Conservation (phyloP, 352 stramenopile genomes). For the Globisporangium paroecandrum region DNA sequence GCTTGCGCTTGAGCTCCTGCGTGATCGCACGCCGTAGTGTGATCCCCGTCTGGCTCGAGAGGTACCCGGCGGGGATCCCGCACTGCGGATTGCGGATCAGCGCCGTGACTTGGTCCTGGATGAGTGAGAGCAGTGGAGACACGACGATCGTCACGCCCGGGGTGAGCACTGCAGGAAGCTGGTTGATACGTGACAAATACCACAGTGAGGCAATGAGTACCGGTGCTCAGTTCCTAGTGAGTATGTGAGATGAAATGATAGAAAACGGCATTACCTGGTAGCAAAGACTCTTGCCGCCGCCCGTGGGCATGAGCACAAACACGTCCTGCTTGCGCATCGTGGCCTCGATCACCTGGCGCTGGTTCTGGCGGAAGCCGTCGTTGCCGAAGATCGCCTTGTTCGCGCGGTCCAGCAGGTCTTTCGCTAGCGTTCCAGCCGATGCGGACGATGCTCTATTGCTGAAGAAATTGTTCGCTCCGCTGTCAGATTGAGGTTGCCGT, state of each 20-base stretch:
- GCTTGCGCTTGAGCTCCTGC: conserved; percentile 77
- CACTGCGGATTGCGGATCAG: conserved; percentile 60
- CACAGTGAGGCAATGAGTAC: not conserved
- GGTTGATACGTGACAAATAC: not conserved
- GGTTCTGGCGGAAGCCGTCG: conserved; percentile 86
- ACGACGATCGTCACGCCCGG: conserved; percentile 91
- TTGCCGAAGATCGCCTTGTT: conserved; percentile 75
- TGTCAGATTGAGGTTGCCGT: not conserved
- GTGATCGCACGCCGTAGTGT: conserved; percentile 63
- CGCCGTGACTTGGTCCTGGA: conserved; percentile 91
- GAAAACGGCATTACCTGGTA: conserved; percentile 76
- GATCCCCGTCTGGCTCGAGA: conserved; percentile 73
- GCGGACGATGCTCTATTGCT: not conserved
- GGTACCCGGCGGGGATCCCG: conserved; percentile 64
- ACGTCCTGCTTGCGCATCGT: conserved; percentile 89
- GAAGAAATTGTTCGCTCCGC: conserved; percentile 4
- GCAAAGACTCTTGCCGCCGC: conserved; percentile 89
- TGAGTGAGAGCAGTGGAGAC: conserved; percentile 92
- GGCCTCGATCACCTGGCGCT: conserved; percentile 89
- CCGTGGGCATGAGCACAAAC: conserved; percentile 95
- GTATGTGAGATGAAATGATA: conserved; percentile 7
- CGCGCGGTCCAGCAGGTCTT: conserved; percentile 43
- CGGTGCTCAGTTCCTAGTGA: not conserved
- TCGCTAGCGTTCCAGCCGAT: not conserved
- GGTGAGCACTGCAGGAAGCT: conserved; percentile 57